Evolutionary conservation across 2,329 filamentous ascomycete genomes (phyloP).

Genomic region (Plectosphaerella plurivora): DNA sequence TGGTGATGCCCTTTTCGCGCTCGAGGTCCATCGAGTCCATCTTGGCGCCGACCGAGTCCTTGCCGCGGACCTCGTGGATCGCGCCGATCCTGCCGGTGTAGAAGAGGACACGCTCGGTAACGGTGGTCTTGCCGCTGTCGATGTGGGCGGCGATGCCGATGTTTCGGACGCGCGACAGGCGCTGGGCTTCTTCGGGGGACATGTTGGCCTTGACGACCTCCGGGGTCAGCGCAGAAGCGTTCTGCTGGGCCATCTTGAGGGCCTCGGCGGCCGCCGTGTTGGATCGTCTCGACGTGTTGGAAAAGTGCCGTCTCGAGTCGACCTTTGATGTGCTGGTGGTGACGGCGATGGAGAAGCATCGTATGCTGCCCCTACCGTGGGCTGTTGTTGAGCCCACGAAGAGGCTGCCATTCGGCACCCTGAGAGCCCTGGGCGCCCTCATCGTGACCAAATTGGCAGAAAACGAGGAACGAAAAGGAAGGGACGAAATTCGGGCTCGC

Average conservation of each 20-base stretch:
- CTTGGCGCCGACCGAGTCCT: slow-evolving; percentile 93
- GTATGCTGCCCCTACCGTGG: slow-evolving; percentile 16
- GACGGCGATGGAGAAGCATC: slow-evolving; percentile 21
- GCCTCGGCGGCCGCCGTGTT: slow-evolving; percentile 36
- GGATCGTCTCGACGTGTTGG: slow-evolving; percentile 21
- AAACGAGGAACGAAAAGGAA: background rate
- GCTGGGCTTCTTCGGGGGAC: slow-evolving; percentile 70
- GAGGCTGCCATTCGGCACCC: slow-evolving; percentile 36
- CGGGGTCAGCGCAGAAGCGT: slow-evolving; percentile 45
- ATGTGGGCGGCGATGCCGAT: slow-evolving; percentile 99
- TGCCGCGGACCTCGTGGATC: slow-evolving; percentile 94
- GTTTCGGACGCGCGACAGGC: slow-evolving; percentile 81
- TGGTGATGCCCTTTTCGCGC: slow-evolving; percentile 97
- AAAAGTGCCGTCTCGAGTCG: slow-evolving; percentile 23
- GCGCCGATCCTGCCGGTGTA: slow-evolving; percentile 96
- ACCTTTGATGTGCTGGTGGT: slow-evolving; percentile 6
- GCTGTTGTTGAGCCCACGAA: slow-evolving; percentile 20
- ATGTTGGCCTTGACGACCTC: slow-evolving; percentile 72
- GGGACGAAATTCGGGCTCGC: slow-evolving; percentile 2
- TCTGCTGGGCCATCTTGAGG: slow-evolving; percentile 50
- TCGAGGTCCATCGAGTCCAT: slow-evolving; percentile 99
- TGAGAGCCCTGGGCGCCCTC: slow-evolving; percentile 32
- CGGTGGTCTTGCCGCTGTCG: slow-evolving; percentile 96
- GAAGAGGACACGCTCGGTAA: slow-evolving; percentile 93
- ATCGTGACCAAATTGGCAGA: slow-evolving; percentile 22